phyloP scores from a whole-genome alignment of 2,329 filamentous ascomycete species.

The Epichloe uncinata region DNA sequence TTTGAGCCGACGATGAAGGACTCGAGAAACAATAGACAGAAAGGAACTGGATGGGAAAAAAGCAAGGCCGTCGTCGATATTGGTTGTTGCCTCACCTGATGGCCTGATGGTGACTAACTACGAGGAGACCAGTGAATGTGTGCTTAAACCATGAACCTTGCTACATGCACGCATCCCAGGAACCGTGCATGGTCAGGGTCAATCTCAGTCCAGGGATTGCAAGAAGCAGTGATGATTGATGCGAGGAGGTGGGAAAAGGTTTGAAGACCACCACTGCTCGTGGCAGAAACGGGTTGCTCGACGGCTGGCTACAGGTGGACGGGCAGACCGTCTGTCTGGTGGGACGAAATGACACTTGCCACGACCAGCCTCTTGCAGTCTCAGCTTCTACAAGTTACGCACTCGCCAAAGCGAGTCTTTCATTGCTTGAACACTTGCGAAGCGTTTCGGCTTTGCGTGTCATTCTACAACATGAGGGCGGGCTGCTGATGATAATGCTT shows the following conservation, averaged over 20 bases:
- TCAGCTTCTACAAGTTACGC: background rate
- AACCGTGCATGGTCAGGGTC: too few relatives aligned
- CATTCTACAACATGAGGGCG: too few relatives aligned
- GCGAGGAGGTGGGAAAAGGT: background rate
- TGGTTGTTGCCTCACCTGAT: background rate
- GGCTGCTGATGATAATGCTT: too few relatives aligned
- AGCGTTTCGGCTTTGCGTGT: background rate
- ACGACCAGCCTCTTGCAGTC: background rate
- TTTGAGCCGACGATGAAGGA: background rate
- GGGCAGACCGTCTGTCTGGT: background rate
- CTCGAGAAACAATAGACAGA: too few relatives aligned
- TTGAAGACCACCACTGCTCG: background rate
- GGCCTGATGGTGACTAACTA: background rate
- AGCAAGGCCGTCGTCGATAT: too few relatives aligned
- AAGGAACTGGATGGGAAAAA: too few relatives aligned
- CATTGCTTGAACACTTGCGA: background rate
- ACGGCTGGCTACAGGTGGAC: constrained; percentile 4
- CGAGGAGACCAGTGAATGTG: background rate
- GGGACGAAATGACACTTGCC: background rate
- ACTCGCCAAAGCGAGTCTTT: background rate
- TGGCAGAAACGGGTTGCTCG: background rate
- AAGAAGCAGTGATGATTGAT: background rate
- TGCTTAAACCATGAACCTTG: background rate
- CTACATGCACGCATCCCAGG: background rate
- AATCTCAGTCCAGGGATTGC: background rate